Evolutionary conservation across 495 filamentous ascomycete species (phyloP).

Genomic region (Astrothelium subdiscretum): DNA sequence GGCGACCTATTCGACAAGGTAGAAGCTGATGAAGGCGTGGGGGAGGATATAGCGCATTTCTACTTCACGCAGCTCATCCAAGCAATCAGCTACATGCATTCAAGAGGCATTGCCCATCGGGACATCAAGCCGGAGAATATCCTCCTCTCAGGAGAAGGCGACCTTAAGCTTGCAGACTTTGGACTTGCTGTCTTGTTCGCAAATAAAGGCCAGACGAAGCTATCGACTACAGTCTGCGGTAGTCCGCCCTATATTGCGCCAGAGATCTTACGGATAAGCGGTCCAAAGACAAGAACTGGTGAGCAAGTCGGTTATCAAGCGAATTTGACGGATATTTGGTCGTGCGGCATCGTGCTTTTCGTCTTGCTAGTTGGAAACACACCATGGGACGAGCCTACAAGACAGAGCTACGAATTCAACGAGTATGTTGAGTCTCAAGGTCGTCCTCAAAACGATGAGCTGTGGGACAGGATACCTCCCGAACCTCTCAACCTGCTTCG

Average conservation of each 20-base stretch:
- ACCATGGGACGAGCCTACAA: constrained; percentile 89
- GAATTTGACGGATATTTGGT: constrained; percentile 90
- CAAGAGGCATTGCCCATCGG: constrained; percentile 37
- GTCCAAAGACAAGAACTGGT: constrained; percentile 30
- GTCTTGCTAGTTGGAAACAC: constrained; percentile 93
- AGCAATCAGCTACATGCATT: constrained; percentile 90
- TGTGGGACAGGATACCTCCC: constrained; percentile 71
- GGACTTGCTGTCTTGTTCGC: constrained; percentile 89
- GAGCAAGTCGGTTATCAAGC: constrained; percentile 59
- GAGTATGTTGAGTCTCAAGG: constrained; percentile 74
- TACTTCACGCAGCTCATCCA: constrained; percentile 90
- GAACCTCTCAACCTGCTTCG: constrained; percentile 78
- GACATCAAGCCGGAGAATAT: constrained; percentile 36
- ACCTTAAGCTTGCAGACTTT: constrained; percentile 95
- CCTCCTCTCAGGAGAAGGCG: constrained; percentile 55
- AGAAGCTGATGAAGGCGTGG: constrained; percentile 86
- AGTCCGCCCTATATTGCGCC: constrained; percentile 96
- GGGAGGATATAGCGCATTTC: constrained; percentile 85
- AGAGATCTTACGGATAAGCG: constrained; percentile 47
- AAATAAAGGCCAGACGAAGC: constrained; percentile 67
- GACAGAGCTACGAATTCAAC: constrained; percentile 37
- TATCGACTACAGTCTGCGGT: constrained; percentile 80
- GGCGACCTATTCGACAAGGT: constrained; percentile 99
- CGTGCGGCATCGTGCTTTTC: constrained; percentile 91
- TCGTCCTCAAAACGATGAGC: constrained; percentile 58